A percentile compares a stretch with the other conserved stretches of the same genome.
Conservation (phyloP, 2,329 filamentous ascomycete genomes). For the Raffaelea arxii region DNA sequence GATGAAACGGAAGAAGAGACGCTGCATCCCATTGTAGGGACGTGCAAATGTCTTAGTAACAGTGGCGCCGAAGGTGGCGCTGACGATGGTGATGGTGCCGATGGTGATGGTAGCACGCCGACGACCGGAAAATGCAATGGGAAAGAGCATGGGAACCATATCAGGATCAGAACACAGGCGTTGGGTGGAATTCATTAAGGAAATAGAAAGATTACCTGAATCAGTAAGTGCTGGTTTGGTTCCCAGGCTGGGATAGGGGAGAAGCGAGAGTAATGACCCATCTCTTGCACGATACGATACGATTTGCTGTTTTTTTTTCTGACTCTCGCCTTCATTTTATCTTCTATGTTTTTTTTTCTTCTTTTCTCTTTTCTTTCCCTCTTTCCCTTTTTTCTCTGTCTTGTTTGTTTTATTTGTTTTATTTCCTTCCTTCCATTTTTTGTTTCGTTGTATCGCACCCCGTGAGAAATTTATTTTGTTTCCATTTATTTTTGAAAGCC, state of each 20-base stretch:
- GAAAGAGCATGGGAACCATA: background rate
- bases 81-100: no score
- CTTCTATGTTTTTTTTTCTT: background rate
- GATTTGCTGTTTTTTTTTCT: conserved; percentile 12
- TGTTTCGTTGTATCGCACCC: background rate
- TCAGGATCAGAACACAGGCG: background rate
- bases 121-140: background rate
- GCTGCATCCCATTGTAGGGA: conserved; percentile 65
- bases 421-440: conserved; percentile 5
- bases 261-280: conserved; percentile 14
- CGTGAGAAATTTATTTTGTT: background rate
- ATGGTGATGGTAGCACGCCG: no score
- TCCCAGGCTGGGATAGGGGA: no score
- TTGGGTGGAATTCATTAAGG: background rate
- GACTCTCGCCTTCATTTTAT: background rate
- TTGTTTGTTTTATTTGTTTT: conserved; percentile 4
- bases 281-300: conserved; percentile 17
- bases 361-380: conserved; percentile 12
- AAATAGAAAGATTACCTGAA: background rate
- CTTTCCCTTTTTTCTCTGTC: background rate
- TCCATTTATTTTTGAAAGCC: background rate
- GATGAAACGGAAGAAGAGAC: conserved; percentile 74
- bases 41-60: background rate
- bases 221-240: background rate
- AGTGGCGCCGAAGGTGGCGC: background rate